Evolutionary conservation across 2,329 filamentous ascomycete genomes (phyloP).

Genomic region (Emmonsia crescens): DNA sequence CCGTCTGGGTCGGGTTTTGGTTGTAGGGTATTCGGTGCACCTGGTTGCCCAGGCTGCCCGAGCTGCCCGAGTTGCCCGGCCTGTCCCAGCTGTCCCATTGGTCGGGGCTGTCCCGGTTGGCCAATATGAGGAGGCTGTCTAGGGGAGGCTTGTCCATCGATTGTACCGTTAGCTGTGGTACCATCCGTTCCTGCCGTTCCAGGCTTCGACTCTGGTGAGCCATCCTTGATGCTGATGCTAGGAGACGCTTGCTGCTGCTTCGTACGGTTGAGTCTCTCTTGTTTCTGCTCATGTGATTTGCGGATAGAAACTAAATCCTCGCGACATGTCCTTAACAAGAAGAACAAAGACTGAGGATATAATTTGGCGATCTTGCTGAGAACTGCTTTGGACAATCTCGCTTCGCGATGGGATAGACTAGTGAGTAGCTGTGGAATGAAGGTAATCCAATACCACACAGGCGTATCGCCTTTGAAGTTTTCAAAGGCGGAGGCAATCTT

Average conservation of each 20-base stretch:
- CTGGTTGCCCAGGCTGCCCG: not conserved
- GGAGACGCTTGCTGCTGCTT: constrained; percentile 48
- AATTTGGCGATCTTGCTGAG: constrained; percentile 89
- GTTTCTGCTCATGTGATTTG: constrained; percentile 64
- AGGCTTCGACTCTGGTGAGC: constrained; percentile 17
- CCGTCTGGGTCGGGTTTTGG: not conserved
- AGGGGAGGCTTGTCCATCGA: constrained; percentile 35
- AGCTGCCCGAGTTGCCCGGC: not conserved
- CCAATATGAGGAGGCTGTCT: constrained; percentile 8
- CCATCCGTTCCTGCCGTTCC: constrained; percentile 7
- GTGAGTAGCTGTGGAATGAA: constrained; percentile 95
- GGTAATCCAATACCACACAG: constrained; percentile 99
- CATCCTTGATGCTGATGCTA: constrained; percentile 26
- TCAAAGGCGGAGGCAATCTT: constrained; percentile 79
- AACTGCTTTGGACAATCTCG: constrained; percentile 72
- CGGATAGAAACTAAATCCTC: constrained; percentile 91
- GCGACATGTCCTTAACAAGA: constrained; percentile 81
- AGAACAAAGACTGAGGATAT: constrained; percentile 92
- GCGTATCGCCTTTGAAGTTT: constrained; percentile 93
- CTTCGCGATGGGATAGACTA: constrained; percentile 84
- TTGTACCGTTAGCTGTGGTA: constrained; percentile 30
- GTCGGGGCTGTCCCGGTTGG: not conserved
- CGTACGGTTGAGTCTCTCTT: constrained; percentile 47
- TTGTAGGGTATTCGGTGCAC: not conserved
- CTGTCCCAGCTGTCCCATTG: not conserved